A percentile compares a stretch with the other conserved stretches of the same genome.
Conservation (phyloP, 73 alveolate species). For the Effrenium voratum region DNA sequence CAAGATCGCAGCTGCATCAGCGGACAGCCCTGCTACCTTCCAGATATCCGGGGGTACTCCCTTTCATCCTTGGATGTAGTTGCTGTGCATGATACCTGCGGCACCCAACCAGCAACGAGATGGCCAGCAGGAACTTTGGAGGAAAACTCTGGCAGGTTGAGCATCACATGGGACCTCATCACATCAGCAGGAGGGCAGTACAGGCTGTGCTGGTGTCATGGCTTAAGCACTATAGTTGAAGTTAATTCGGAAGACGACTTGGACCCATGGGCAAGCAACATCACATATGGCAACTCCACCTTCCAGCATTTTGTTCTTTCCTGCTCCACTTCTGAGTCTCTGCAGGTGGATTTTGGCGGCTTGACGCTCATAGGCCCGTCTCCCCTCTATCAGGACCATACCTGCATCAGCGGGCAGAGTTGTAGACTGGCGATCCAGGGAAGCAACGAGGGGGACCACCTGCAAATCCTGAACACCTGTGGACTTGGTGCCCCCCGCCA, state of each 20-base stretch:
- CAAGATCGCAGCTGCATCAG: constrained; percentile 35
- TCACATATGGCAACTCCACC: neutral
- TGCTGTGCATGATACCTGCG: constrained; percentile 59
- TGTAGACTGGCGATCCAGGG: neutral
- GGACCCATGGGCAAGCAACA: constrained; percentile 9
- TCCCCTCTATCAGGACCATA: constrained; percentile 18
- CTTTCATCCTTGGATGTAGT: constrained; percentile 17
- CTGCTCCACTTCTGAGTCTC: neutral
- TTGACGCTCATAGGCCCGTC: constrained; percentile 37
- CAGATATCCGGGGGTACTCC: constrained; percentile 6
- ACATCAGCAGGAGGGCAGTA: constrained; percentile 40
- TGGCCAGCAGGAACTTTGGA: constrained; percentile 28
- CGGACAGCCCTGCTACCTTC: constrained; percentile 28
- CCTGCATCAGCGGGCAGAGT: constrained; percentile 24
- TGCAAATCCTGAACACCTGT: constrained; percentile 49
- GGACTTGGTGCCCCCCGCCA: neutral
- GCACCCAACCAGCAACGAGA: neutral
- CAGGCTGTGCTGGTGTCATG: constrained; percentile 71
- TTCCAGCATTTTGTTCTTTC: neutral
- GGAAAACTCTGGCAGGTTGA: neutral
- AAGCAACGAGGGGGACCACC: neutral
- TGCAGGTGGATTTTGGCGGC: constrained; percentile 40
- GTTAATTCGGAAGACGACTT: neutral
- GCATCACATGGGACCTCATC: constrained; percentile 22
- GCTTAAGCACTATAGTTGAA: neutral